These are phyloP conservation scores for Tanacetum coccineum DNA, from an alignment of 129 eudicot species.

Conservation along the genomic window DNA sequence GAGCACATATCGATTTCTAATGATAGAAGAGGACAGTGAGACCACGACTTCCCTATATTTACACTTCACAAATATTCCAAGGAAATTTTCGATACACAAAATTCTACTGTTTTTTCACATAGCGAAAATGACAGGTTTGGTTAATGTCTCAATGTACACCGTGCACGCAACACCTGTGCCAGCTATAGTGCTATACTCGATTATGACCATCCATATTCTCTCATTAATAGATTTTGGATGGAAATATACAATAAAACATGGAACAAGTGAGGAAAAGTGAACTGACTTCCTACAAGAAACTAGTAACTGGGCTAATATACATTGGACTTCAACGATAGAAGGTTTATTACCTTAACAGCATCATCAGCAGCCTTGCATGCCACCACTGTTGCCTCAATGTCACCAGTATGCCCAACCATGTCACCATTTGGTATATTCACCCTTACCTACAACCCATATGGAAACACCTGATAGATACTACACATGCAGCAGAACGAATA, in stretches of 20 bases:
- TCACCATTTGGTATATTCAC: slow-evolving; percentile 87
- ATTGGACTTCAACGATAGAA: background rate
- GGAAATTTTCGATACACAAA: no score
- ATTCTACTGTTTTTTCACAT: no score
- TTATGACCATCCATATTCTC: no score
- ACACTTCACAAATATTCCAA: no score
- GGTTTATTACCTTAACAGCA: slow-evolving; percentile 72
- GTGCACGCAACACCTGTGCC: no score
- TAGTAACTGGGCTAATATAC: background rate
- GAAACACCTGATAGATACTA: background rate
- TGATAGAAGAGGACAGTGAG: no score
- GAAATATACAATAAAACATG: background rate
- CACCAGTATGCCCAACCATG: slow-evolving; percentile 98
- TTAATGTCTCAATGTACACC: no score
- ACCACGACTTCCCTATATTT: no score
- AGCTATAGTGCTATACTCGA: no score
- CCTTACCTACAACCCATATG: slow-evolving; percentile 47
- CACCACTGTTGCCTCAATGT: slow-evolving; percentile 72
- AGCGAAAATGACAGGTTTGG: no score
- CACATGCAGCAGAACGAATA: background rate
- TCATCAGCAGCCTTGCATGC: slow-evolving; percentile 95
- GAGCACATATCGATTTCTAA: no score
- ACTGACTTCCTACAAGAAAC: background rate
- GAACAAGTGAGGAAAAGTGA: background rate
- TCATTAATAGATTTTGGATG: background rate